Base-by-base conservation (phyloP, 345 rosid species). In the Populus nigra region DNA sequence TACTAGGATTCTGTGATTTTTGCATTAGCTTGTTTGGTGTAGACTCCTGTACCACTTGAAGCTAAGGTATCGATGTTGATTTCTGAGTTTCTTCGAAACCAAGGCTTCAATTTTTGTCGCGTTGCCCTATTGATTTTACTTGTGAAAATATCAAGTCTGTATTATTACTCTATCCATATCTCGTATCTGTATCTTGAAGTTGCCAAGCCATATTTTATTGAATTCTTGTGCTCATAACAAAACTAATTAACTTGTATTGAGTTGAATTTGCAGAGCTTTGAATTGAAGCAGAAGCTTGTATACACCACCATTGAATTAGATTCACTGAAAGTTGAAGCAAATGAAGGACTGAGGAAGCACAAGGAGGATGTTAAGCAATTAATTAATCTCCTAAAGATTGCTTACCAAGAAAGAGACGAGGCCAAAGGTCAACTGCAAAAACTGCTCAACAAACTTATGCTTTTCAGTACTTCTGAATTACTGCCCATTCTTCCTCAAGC, bases 391-490 rank as follows among this genome's bases (percentile, higher is more conserved):
- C 87, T 94, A 8, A 86, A 90, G 77, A 29, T 83, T 57, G 93
- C 95, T 61, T 82, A 79, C 83, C 89, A 88, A 75, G 95, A 96
- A 82, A 91, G 99, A 81, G 97, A 96, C 71, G 98, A 89, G 55
- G 96, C 97, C 25, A 88, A 86, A 77, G 86, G 83, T 16, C 92
- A 91, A 45, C 80, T 91, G 76, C 94, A 90, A 17, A 89, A 80
- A 63, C 71, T 92, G 20, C 79, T 88, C 16, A 79, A 81, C 82
- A 88, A 89, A 78, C 45, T 84, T 31, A 53, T 80, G 80, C 71
- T 90, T 53, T 76, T 81, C 1, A 74, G 61, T 67, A 38, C 85
- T 22, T 3, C 74, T 57, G 86, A 81, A 57, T 29, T 78, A 23
- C 69, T 27, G 9, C 65, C 81, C n/a, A 68, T 77, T 31, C 65